Evolutionary conservation across 192 early-diverging fungal genomes (phyloP), one percentile per base, ranked within the genome.

Genomic region (Gigaspora rosea): DNA sequence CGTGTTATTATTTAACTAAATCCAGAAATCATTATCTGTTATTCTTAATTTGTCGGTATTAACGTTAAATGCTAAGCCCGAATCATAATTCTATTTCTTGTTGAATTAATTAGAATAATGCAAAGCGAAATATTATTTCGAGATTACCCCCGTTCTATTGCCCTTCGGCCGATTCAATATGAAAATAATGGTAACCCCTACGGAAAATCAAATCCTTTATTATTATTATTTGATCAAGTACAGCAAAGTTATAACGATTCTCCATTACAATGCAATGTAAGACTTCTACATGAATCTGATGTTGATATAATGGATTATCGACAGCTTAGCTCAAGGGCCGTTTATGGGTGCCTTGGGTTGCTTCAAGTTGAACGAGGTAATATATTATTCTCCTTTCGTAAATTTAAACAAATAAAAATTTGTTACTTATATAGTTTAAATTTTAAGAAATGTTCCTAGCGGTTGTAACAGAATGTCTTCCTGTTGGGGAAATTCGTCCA

Each of bases 371-470:
- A 81, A 47, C 70, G 87, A 82, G 81, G 88, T 91, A 83, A 41
- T 41, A 41, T 2, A 41, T 41, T 71, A 59, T 51, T 56, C 63
- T 36, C 65, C 80, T 35, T 48, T 51, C n/a, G 36, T 47, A 49
- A 62, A n/a, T 48, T 33, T 72, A 15, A 18, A 80, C 7, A 20
- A 46, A 35, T 4, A 27, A 61, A 18, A 20, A 3, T 52, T 57
- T 33, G 46, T 49, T 76, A 47, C 46, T 81, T 32, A 56, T 66
- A 16, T 46, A 72, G 20, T 76, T 69, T 16, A 22, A 11, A 46
- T 2, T 46, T 22, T n/a, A 76, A 87, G 93, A 94, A 73, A 90
- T 87, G 16, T 93, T 92, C 76, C 74, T 93, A 69, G 89, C 88
- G 2, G 83, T 93, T 20, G 85, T 92, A 27, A 92, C 91, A 33